Evolutionary conservation across 345 rosid genomes (phyloP).

Genomic region (Punica granatum): DNA sequence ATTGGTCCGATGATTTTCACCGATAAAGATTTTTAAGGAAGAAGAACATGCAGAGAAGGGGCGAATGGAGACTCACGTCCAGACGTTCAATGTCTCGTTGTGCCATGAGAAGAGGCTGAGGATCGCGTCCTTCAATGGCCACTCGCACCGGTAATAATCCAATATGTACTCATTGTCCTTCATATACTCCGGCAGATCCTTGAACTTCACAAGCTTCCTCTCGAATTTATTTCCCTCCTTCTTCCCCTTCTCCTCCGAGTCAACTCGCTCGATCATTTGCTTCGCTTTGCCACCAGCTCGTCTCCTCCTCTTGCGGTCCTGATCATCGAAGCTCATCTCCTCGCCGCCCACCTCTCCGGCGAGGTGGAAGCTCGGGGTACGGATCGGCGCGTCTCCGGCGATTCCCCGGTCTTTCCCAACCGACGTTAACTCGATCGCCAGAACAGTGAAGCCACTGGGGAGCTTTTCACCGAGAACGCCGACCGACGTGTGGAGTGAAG

Average conservation of each 20-base stretch:
- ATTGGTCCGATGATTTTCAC: too few species aligned
- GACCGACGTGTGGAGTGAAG: too few species aligned
- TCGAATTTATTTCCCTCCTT: slow-evolving; percentile 24
- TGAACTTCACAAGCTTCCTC: slow-evolving; percentile 54
- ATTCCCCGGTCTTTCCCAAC: background rate
- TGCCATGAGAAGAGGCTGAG: slow-evolving; percentile 80
- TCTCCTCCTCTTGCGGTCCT: background rate
- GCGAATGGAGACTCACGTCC: slow-evolving; percentile 52
- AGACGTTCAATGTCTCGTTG: slow-evolving; percentile 89
- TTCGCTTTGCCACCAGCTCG: background rate
- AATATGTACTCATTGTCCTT: slow-evolving; percentile 84
- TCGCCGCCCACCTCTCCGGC: background rate
- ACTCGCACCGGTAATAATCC: slow-evolving; percentile 83
- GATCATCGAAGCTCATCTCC: background rate
- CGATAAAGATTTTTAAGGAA: background rate
- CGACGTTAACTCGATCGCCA: too few species aligned
- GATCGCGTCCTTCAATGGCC: slow-evolving; percentile 74
- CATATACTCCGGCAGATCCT: slow-evolving; percentile 75
- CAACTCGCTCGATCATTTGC: slow-evolving; percentile 3
- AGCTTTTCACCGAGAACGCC: too few species aligned
- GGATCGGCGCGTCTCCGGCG: background rate
- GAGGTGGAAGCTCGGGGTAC: background rate
- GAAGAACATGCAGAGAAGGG: background rate
- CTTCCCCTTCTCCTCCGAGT: slow-evolving; percentile 3
- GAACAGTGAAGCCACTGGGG: too few species aligned